Conservation (phyloP, 306 rosid genomes). For the Cucurbita pepo region DNA sequence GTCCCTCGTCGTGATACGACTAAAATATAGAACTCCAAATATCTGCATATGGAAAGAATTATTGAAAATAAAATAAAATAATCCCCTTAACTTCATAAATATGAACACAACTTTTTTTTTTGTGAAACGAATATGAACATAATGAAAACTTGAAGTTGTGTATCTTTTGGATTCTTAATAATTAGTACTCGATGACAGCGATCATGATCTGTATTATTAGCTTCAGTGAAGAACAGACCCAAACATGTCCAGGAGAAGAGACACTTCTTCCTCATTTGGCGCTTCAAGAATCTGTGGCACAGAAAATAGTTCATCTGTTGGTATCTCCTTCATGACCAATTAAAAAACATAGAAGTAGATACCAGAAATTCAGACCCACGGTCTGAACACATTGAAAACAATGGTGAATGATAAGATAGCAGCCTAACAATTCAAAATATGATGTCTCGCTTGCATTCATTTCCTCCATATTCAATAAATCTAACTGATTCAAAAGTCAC, state of each 20-base stretch:
- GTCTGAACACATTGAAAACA: too few relatives aligned
- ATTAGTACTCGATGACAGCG: conserved; percentile 8
- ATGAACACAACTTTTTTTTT: neutral
- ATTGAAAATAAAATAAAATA: neutral
- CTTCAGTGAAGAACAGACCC: conserved; percentile 45
- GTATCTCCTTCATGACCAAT: conserved; percentile 27
- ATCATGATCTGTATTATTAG: neutral
- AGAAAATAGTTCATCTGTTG: conserved; percentile 49
- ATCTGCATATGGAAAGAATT: neutral
- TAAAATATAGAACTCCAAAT: neutral
- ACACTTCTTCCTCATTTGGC: conserved; percentile 82
- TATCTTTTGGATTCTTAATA: neutral
- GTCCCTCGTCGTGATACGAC: neutral
- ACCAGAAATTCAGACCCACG: too few relatives aligned
- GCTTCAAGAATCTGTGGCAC: conserved; percentile 86
- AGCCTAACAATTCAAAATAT: neutral
- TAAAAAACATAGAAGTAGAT: neutral
- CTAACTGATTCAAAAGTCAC: neutral
- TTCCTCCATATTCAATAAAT: neutral
- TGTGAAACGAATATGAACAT: neutral
- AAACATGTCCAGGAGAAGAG: conserved; percentile 87
- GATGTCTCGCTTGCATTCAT: neutral
- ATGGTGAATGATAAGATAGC: neutral
- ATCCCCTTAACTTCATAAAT: neutral
- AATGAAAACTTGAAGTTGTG: neutral